Conservation (phyloP, 768 basidiomycete species). For the Fomitopsis pulvina region DNA sequence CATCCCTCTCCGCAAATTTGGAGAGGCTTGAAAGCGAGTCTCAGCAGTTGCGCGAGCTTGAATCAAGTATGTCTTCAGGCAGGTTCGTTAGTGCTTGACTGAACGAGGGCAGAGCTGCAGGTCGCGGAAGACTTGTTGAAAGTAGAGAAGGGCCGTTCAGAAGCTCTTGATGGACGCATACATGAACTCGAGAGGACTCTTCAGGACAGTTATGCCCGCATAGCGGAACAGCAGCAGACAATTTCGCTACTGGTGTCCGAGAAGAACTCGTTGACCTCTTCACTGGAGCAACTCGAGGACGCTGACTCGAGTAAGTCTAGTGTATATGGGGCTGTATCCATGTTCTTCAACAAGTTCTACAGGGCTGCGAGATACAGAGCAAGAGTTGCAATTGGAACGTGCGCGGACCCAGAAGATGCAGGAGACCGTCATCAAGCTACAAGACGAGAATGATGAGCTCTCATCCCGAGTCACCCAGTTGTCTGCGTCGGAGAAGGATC, state of each 20-base stretch:
- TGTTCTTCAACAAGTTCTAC: not conserved
- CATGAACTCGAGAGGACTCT: conserved; percentile 15
- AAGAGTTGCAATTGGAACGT: conserved; percentile 18
- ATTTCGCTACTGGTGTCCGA: conserved; percentile 34
- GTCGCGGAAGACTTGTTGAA: conserved; percentile 6
- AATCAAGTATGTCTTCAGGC: conserved; percentile 1
- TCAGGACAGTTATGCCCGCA: conserved; percentile 12
- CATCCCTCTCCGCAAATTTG: conserved; percentile 5
- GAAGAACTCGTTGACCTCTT: conserved; percentile 25
- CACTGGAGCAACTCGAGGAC: conserved; percentile 24
- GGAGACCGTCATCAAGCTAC: conserved; percentile 35
- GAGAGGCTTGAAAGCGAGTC: not conserved
- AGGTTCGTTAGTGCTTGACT: not conserved
- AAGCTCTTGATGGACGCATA: conserved; percentile 8
- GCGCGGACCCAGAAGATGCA: conserved; percentile 12
- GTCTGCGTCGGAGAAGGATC: conserved; percentile 46
- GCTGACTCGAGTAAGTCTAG: conserved; percentile 23
- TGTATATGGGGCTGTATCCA: not conserved
- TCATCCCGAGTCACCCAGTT: conserved; percentile 35
- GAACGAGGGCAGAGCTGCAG: not conserved
- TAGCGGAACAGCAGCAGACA: conserved; percentile 31
- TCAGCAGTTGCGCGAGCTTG: not conserved
- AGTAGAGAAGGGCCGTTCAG: conserved; percentile 8
- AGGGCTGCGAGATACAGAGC: conserved; percentile 21
- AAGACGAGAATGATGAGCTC: conserved; percentile 31